Evolutionary conservation across 2,329 filamentous ascomycete genomes (phyloP).

Genomic region (Ophiosphaerella herpotricha): DNA sequence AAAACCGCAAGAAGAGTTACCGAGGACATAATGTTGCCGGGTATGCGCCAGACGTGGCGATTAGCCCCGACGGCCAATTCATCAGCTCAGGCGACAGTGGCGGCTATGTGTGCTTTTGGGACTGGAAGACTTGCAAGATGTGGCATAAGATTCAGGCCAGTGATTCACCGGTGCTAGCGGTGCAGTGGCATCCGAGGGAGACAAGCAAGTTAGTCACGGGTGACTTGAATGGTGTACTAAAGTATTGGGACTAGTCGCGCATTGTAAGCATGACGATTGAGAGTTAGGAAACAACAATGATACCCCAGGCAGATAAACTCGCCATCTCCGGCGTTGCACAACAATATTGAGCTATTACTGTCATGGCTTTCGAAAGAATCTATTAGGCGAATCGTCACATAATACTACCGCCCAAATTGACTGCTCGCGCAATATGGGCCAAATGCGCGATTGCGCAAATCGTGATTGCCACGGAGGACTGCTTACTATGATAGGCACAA

Average conservation of each 20-base stretch:
- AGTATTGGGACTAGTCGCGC: constrained; percentile 79
- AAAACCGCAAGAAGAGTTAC: constrained; percentile 97
- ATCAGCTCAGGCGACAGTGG: constrained; percentile 83
- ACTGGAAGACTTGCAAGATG: constrained; percentile 99
- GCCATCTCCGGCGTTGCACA: not conserved
- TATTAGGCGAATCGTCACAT: not conserved
- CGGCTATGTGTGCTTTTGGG: constrained; percentile 94
- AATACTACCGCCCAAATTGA: not conserved
- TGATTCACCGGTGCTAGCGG: constrained; percentile 79
- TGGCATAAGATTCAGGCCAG: constrained; percentile 92
- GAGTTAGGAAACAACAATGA: constrained; percentile 13
- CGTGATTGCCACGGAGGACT: constrained; percentile 3
- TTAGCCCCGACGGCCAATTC: constrained; percentile 91
- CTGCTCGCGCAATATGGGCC: not conserved
- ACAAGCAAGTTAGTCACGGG: constrained; percentile 91
- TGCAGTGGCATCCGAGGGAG: constrained; percentile 97
- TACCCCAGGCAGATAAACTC: constrained; percentile 22
- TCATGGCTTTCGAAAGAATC: not conserved
- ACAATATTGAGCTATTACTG: not conserved
- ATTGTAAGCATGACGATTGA: not conserved
- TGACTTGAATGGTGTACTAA: constrained; percentile 84
- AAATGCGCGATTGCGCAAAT: constrained; percentile 19
- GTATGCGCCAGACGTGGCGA: constrained; percentile 85
- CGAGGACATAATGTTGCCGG: constrained; percentile 95
- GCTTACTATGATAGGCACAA: not conserved